Base-by-base conservation (phyloP, 2,329 filamentous ascomycete genomes). In the Massarina eburnea region DNA sequence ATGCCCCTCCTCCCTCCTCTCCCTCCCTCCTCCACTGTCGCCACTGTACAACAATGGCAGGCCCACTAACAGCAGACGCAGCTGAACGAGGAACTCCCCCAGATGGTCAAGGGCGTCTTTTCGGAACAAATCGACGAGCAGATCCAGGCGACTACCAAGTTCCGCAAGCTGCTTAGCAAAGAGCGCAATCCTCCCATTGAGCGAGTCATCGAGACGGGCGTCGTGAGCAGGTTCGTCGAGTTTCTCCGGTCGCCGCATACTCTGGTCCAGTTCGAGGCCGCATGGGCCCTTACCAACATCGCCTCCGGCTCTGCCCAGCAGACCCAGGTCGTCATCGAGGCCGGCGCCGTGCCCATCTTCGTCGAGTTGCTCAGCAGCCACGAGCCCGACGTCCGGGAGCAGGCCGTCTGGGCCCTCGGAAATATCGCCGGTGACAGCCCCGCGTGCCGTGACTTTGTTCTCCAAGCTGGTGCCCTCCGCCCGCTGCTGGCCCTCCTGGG, bases 381-480 rank as follows among this genome's bases (percentile, higher is more conserved):
- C 50, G 94, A 99, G 76, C 92, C 94, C 43, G 94, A 99, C 80
- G 94, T 99, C 35, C 83, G 94, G 58, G 94, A 99, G 76, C 94
- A 99, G 75, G 94, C 94, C 46, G 94, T 99, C 44, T 99, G 94
- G 94, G 94, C 94, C 35, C 80, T 99, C 43, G 94, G 94, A 68
- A 99, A 99, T 77, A 99, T 99, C 76, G 94, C 94, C 56, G 94
- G 94, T 75, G 94, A 99, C 73, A 97, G 92, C 79, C 94, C 94
- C 55, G 85, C 90, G 66, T 99, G 94, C 83, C 86, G 94, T 66
- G 94, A 99, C 74, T 99, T 95, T 70, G 94, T 99, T 49, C 82
- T 99, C 46, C 85, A 86, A 71, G 90, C 89, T 57, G 91, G 91
- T 64, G 94, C 94, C 52, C 83, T 99, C 41, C 90, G 90, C 72